A percentile compares a stretch with the other conserved stretches of the same genome.
These are phyloP conservation scores for Macroventuria anomochaeta DNA, from an alignment of 2,329 filamentous ascomycete species.

Conservation along the genomic window DNA sequence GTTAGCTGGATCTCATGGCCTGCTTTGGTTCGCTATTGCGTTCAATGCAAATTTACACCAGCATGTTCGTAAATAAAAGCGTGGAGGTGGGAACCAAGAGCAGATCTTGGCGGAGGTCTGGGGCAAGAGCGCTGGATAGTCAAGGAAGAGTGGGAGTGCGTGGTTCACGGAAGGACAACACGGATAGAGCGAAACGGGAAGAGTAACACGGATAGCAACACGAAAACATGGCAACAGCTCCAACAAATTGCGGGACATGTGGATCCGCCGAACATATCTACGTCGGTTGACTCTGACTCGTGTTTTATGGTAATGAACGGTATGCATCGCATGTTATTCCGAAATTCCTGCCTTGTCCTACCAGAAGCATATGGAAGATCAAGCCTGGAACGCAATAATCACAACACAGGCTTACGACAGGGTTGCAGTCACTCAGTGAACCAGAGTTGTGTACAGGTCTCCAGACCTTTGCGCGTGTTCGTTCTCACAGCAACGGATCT, in stretches of 20 bases:
- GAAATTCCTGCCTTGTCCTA: not conserved
- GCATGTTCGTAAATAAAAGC: too few species aligned
- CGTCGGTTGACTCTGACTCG: not conserved
- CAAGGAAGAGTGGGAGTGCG: too few species aligned
- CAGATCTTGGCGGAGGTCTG: too few species aligned
- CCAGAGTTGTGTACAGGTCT: not conserved
- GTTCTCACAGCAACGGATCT: not conserved
- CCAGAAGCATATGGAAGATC: not conserved
- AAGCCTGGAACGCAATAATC: not conserved
- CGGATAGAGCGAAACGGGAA: not conserved
- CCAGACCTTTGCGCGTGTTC: not conserved
- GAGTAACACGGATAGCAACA: not conserved
- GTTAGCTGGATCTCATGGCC: too few species aligned
- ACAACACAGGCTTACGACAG: not conserved
- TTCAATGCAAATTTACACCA: too few species aligned
- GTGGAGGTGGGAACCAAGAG: too few species aligned
- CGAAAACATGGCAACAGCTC: not conserved
- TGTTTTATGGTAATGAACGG: not conserved
- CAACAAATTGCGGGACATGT: not conserved
- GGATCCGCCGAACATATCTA: not conserved
- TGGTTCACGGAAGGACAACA: too few species aligned
- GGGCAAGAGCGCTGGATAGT: too few species aligned
- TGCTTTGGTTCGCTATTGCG: too few species aligned
- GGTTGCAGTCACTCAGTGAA: not conserved
- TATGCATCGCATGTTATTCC: not conserved